Evolutionary conservation across 495 filamentous ascomycete genomes (phyloP).

Genomic region (Xylaria flabelliformis): DNA sequence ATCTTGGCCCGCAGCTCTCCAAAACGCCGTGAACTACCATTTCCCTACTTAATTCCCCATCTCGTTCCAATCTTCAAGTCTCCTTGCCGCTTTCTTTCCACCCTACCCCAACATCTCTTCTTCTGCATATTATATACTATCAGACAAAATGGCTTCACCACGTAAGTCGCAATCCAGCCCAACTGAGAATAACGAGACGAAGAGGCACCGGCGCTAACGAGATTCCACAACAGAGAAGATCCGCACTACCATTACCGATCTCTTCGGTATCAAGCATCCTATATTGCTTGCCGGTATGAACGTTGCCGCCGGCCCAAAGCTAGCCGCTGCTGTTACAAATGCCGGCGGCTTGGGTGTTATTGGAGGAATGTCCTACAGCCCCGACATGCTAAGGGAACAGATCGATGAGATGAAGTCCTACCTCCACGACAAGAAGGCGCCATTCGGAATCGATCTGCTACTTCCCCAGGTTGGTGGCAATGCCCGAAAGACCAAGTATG

Average conservation of each 20-base stretch:
- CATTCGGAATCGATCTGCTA: constrained; percentile 95
- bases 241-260: constrained; percentile 88
- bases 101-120: not conserved
- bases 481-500: constrained; percentile 93
- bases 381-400: constrained; percentile 95
- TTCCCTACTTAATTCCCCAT: constrained; percentile 17
- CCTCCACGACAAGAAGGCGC: constrained; percentile 93
- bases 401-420: constrained; percentile 92
- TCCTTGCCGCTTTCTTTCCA: not conserved
- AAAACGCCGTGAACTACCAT: constrained; percentile 20
- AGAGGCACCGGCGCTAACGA: constrained; percentile 32
- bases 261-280: constrained; percentile 96
- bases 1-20: constrained; percentile 12
- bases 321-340: constrained; percentile 96
- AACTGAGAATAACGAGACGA: not conserved
- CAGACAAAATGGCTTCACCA: constrained; percentile 75
- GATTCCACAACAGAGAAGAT: constrained; percentile 70
- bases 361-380: constrained; percentile 95
- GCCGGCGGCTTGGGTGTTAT: constrained; percentile 96
- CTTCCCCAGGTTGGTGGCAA: constrained; percentile 93
- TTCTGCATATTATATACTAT: not conserved
- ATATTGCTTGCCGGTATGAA: constrained; percentile 98
- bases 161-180: constrained; percentile 59
- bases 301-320: constrained; percentile 95
- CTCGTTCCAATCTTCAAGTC: constrained; percentile 7